These are phyloP conservation scores for Aspergillus panamensis DNA, from an alignment of 495 filamentous ascomycete genomes.

Conservation along the genomic window DNA sequence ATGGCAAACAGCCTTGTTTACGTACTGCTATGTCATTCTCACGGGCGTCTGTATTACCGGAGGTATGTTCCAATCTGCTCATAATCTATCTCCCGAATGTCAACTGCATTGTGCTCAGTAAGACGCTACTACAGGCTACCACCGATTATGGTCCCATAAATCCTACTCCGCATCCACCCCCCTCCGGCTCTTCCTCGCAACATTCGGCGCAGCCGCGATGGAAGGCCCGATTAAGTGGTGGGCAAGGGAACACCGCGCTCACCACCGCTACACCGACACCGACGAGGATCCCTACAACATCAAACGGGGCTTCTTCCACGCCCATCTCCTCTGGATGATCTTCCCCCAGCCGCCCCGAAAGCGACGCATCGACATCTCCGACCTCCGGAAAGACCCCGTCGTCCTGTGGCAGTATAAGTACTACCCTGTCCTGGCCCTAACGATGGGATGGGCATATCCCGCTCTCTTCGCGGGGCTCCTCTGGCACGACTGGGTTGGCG, in stretches of 20 bases:
- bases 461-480: conserved; percentile 76
- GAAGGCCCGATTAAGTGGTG: conserved; percentile 92
- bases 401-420: conserved; percentile 84
- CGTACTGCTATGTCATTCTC: background rate
- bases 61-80: background rate
- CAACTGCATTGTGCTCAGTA: no score
- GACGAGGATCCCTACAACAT: conserved; percentile 93
- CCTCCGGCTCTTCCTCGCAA: conserved; percentile 78
- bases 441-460: conserved; percentile 11
- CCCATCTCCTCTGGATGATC: conserved; percentile 82
- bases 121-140: conserved; percentile 67
- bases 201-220: conserved; percentile 78
- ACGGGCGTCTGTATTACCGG: background rate
- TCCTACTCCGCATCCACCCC: conserved; percentile 76
- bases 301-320: conserved; percentile 85
- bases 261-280: conserved; percentile 94
- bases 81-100: background rate
- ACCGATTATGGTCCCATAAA: conserved; percentile 81
- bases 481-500: conserved; percentile 76
- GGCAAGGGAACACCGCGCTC: conserved; percentile 82
- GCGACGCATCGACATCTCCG: conserved; percentile 82
- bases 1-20: background rate
- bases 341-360: conserved; percentile 77
- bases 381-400: conserved; percentile 81
- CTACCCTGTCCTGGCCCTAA: conserved; percentile 52